A percentile compares a stretch with the other conserved stretches of the same genome.
These are phyloP conservation scores for Cyberlindnera mrakii DNA, from an alignment of 805 yeast species.

Conservation along the genomic window DNA sequence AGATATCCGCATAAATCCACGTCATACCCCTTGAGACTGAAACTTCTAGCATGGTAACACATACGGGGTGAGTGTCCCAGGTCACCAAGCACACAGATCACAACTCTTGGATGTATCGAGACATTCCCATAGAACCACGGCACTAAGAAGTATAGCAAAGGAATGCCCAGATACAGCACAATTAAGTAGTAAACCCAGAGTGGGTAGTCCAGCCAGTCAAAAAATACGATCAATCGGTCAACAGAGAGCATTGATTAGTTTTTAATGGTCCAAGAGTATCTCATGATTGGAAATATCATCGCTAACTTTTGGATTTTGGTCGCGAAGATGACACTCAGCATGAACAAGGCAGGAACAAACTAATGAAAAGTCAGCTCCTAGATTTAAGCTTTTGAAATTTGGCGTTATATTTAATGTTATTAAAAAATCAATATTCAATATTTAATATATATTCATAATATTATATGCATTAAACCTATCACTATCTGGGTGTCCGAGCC, in stretches of 20 bases:
- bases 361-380: too few species aligned
- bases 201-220: conserved; percentile 23
- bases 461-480: too few species aligned
- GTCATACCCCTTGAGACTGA: conserved; percentile 58
- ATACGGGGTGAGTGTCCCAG: conserved; percentile 94
- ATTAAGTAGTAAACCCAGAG: conserved; percentile 41
- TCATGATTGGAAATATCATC: too few species aligned
- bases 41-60: conserved; percentile 81
- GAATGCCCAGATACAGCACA: conserved; percentile 37
- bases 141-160: conserved; percentile 27
- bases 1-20: conserved; percentile 86
- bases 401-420: too few species aligned
- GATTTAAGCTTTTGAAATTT: too few species aligned
- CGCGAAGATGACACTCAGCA: too few species aligned
- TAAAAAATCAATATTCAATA: too few species aligned
- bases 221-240: not conserved
- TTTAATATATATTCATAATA: too few species aligned
- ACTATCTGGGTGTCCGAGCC: too few species aligned
- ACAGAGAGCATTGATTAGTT: not conserved
- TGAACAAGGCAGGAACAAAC: too few species aligned
- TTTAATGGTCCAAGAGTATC: too few species aligned
- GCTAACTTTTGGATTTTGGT: too few species aligned
- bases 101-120: conserved; percentile 45
- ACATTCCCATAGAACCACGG: conserved; percentile 32
- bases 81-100: conserved; percentile 86